These are phyloP conservation scores for Sporothrix pallida DNA, from an alignment of 2,329 filamentous ascomycete species.

Conservation along the genomic window DNA sequence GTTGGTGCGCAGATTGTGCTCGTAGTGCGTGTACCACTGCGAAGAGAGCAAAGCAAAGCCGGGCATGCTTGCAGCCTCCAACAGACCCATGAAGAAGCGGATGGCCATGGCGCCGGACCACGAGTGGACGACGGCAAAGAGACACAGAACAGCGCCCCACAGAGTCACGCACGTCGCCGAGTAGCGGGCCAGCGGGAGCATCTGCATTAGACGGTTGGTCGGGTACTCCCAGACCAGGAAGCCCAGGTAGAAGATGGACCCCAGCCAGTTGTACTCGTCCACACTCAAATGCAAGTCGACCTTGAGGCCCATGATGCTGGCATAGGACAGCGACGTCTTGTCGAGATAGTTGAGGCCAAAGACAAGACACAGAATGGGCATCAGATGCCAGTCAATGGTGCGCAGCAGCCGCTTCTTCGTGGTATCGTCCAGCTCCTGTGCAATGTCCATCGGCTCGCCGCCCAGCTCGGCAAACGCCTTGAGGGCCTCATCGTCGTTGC, in stretches of 20 bases:
- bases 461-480: slow-evolving; percentile 17
- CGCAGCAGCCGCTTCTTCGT: slow-evolving; percentile 25
- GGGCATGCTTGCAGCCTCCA: slow-evolving; percentile 69
- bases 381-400: slow-evolving; percentile 10
- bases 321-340: slow-evolving; percentile 53
- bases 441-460: not conserved
- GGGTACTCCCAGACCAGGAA: slow-evolving; percentile 68
- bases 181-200: slow-evolving; percentile 69
- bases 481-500: not conserved
- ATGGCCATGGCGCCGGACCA: slow-evolving; percentile 68
- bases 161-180: slow-evolving; percentile 67
- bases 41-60: not conserved
- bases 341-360: slow-evolving; percentile 64
- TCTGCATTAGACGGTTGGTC: slow-evolving; percentile 67
- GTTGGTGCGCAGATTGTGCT: not conserved
- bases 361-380: slow-evolving; percentile 44
- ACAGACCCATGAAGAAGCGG: slow-evolving; percentile 70
- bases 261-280: not conserved
- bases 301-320: slow-evolving; percentile 59
- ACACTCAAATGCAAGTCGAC: slow-evolving; percentile 49
- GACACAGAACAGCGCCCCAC: slow-evolving; percentile 63
- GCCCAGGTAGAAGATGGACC: slow-evolving; percentile 50
- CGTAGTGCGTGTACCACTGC: slow-evolving; percentile 8
- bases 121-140: slow-evolving; percentile 66
- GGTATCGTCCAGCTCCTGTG: not conserved